Base-by-base conservation (phyloP, 495 filamentous ascomycete species). In the Penicillium macrosclerotiorum region DNA sequence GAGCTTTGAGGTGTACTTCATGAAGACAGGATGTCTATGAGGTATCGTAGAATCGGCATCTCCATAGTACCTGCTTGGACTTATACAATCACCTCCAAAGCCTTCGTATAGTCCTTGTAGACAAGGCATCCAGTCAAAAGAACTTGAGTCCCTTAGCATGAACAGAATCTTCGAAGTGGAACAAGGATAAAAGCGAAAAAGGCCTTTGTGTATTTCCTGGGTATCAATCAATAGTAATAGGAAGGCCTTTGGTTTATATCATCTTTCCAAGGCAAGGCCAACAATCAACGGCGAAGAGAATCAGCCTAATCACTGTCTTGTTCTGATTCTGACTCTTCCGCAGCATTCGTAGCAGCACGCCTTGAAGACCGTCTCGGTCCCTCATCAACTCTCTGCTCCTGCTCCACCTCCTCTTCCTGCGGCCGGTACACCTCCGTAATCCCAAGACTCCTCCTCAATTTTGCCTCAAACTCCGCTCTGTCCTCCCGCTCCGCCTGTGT, bases 401-500 rank as follows among this genome's bases (percentile, higher is more conserved):
- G 17, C 32, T 36, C 35, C 40, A 31, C 23, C 20, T 18, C 35
- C 31, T 46, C 33, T 1, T 23, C 39, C 18, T 9, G 11, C 14
- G 12, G 12, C n/a, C 29, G 24, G 3, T 23, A 14, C n/a, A 34
- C 37, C 7, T 14, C 36, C 34, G 22, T 40, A 41, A 61, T 33
- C 14, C 67, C 67, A 39, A 68, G 33, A 51, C 61, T 71, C 50
- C 63, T 60, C 44, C 43, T 47, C 30, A 67, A 46, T 35, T 55
- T 52, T 5, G 49, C 49, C 41, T 68, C 64, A 40, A 70, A 66
- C 19, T 67, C 58, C 23, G 59, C 57, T 14, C 49, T 51, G 22
- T 44, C 53, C 13, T 59, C 49, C 26, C 47, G 55, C 51, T 65
- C 59, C 2, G 64, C 58, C 41, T 72, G 65, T 8, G 78, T 69